Evolutionary conservation across 306 rosid species (phyloP), one percentile per base, ranked within the genome.

Genomic region (Lathyrus aphaca): DNA sequence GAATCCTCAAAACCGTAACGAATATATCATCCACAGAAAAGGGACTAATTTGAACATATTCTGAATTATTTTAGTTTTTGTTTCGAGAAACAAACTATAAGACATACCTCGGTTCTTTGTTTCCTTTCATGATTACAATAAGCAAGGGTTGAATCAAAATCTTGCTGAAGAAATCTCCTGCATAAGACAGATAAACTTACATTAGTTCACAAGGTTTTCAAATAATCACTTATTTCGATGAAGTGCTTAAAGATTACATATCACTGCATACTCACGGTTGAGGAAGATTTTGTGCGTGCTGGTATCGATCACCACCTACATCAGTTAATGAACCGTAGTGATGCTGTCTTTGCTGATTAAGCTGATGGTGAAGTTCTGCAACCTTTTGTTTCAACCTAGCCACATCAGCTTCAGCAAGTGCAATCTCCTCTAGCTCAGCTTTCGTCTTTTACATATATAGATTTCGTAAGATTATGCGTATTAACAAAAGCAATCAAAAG

Each of bases 351-450:
- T 95, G 99, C 81, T 91, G 97, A 82, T 89, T 95, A 67, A 95
- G 95, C 82, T 95, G 99, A 75, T 91, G 91, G 77, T 95, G 99
- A 68, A 95, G 97, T 79, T 95, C 99, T 1, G 95, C 92, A 87
- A 95, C 99, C 80, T 95, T 95, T 88, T 91, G 99, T 85, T 95
- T 91, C 87, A 91, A 83, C 82, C 97, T 83, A 63, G 96, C 97
- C 70, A 95, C 99, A 61, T 95, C 99, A 37, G 99, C 99, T 84
- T 95, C 99, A 45, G 99, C 99, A 77, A 95, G 95, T 38, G 97
- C 99, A 75, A 95, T 95, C 84, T 95, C 99, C 86, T 95, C 99
- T 50, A 95, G 95, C 74, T 95, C 99, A 18, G 95, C 97, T 81
- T 96, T 89, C 67, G 97, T 89, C 99, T 95, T 91, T 81, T 79